Conservation (phyloP, 2,329 filamentous ascomycete species). For the Monilinia fructigena region DNA sequence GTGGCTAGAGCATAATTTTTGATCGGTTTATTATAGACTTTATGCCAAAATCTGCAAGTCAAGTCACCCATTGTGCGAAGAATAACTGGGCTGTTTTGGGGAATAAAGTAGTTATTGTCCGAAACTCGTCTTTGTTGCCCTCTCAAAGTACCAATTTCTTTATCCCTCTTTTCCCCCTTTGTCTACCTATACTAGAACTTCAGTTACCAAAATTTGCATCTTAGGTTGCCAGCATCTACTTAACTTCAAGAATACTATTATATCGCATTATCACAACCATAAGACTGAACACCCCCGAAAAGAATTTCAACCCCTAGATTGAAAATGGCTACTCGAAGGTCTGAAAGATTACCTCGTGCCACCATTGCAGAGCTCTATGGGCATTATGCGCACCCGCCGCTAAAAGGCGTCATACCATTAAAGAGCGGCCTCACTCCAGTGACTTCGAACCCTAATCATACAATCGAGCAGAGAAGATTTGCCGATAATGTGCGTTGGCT, state of each 20-base stretch:
- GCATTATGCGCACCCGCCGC: background rate
- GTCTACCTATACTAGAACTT: background rate
- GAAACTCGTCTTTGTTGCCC: background rate
- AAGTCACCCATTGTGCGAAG: background rate
- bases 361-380: conserved; percentile 14
- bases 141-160: background rate
- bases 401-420: conserved; percentile 12
- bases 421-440: conserved; percentile 23
- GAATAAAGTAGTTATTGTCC: background rate
- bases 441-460: background rate
- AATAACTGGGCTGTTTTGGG: background rate
- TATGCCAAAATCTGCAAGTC: background rate
- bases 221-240: too few species aligned
- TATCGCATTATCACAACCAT: background rate
- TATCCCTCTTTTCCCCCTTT: background rate
- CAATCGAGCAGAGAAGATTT: background rate
- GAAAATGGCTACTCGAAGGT: conserved; percentile 1
- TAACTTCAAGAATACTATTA: background rate
- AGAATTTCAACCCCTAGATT: background rate
- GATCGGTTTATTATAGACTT: background rate
- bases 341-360: conserved; percentile 5
- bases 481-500: conserved; percentile 14
- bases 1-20: too few species aligned
- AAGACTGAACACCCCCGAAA: background rate
- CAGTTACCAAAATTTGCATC: background rate